Base-by-base conservation (phyloP, 352 stramenopile genomes). In the Phytopythium ostracodes region DNA sequence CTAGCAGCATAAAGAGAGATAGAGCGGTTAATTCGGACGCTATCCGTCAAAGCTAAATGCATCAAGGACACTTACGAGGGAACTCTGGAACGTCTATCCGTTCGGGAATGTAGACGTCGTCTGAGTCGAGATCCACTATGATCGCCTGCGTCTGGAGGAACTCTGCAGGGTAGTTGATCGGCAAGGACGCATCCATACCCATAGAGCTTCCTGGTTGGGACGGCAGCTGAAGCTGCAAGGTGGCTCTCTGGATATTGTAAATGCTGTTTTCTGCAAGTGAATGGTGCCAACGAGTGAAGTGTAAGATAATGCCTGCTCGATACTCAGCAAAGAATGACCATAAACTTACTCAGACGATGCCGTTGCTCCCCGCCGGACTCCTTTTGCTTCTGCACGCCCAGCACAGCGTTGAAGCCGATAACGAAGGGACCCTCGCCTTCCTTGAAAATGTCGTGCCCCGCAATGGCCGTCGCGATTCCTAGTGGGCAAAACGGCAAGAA, bases 71-170 rank as follows among this genome's bases (percentile, higher is more conserved):
- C 77, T 29, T 62, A 91, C 84, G 79, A 27, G 84, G 84, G 35
- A 91, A 77, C 53, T 91, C 81, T 10, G 76, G 84, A 6, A 90
- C 65, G 2, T 92, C 84, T 20, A 79, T 60, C 58, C 79, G 82
- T 25, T 88, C 72, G 2, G 81, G 81, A 7, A 88, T 51, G 66
- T 88, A 89, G 17, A 91, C 61, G 25, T 92, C 84, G 57, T 92
- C 79, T 10, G 75, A 70, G 54, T 92, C 81, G 12, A 92, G 69
- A 40, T 92, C 79, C 35, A 91, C 50, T n/a, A 92, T 58, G 20
- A 87, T 65, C 25, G 77, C 74, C 27, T 71, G 40, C 12, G 73
- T 74, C 49, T 88, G 70, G 12, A 89, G 62, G 38, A 90, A 69
- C 14, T 77, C 73, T 17, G 62, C 35, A 9, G 78, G 70, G 60